Conservation (phyloP, 208 protist species). For the Novymonas esmeraldas region DNA sequence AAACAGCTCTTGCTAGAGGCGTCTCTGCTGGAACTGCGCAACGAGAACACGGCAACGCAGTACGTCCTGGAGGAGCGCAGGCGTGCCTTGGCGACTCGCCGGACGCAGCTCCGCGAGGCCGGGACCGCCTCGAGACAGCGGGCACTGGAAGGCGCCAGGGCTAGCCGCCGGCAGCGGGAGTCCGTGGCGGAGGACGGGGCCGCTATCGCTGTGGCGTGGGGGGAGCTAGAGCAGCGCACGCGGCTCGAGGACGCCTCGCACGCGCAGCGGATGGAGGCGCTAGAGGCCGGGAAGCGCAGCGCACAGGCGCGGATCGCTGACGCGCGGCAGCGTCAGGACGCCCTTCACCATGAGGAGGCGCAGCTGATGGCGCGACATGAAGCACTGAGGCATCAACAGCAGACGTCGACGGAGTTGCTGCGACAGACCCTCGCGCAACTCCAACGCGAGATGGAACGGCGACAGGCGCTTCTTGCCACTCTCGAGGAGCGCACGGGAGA, state of each 20-base stretch:
- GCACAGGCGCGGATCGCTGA: slow-evolving; percentile 20
- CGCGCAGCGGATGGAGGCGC: slow-evolving; percentile 26
- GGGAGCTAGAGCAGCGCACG: slow-evolving; percentile 16
- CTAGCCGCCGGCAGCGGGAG: not conserved
- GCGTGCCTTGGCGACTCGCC: slow-evolving; percentile 26
- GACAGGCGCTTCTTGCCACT: slow-evolving; percentile 7
- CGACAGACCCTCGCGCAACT: slow-evolving; percentile 35
- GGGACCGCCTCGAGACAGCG: slow-evolving; percentile 19
- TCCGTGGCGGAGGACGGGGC: slow-evolving; percentile 10
- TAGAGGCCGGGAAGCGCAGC: slow-evolving; percentile 30
- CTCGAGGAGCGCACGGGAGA: not conserved
- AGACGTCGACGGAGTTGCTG: slow-evolving; percentile 21
- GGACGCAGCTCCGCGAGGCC: slow-evolving; percentile 28
- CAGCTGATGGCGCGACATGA: slow-evolving; percentile 25
- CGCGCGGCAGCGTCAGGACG: slow-evolving; percentile 21
- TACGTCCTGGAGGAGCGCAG: slow-evolving; percentile 15
- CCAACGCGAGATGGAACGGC: slow-evolving; percentile 29
- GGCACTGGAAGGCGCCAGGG: not conserved
- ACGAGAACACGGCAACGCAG: slow-evolving; percentile 37
- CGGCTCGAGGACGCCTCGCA: slow-evolving; percentile 31
- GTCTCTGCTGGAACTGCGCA: slow-evolving; percentile 40
- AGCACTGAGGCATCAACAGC: slow-evolving; percentile 28
- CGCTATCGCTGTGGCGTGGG: slow-evolving; percentile 16
- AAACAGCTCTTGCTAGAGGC: slow-evolving; percentile 35
- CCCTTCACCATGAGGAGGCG: slow-evolving; percentile 34